Percentiles rank a stretch among this genome's conserved stretches.
Evolutionary conservation across 768 basidiomycete genomes (phyloP).

Genomic region (Chalciporus sphaerocephalus): DNA sequence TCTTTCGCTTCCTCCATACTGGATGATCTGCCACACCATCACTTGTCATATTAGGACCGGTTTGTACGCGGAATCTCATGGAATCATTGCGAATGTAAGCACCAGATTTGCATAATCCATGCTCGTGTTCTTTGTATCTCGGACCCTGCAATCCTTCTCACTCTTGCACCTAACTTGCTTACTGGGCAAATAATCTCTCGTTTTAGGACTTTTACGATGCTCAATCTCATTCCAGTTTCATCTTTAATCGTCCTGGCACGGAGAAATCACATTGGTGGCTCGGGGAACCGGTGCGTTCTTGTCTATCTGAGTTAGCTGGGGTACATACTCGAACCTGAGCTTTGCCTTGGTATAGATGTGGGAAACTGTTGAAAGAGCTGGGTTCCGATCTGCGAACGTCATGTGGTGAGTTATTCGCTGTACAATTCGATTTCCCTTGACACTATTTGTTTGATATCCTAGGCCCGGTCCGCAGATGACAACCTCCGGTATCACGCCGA

Average conservation of each 20-base stretch:
- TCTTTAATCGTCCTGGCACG: conserved; percentile 55
- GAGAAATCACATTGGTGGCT: conserved; percentile 75
- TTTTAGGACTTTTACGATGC: conserved; percentile 87
- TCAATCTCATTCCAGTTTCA: conserved; percentile 50
- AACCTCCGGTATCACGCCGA: conserved; percentile 8
- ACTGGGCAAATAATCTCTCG: neutral
- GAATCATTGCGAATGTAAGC: conserved; percentile 78
- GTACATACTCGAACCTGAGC: neutral
- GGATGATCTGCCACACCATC: neutral
- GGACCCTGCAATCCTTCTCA: neutral
- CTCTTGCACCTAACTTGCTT: neutral
- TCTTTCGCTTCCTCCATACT: neutral
- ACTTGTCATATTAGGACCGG: conserved; percentile 58
- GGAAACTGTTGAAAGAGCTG: conserved; percentile 78
- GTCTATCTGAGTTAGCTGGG: neutral
- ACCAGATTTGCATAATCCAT: neutral
- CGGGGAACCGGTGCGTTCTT: conserved; percentile 69
- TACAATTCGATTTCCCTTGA: neutral
- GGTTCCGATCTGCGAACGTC: conserved; percentile 69
- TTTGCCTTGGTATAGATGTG: conserved; percentile 55
- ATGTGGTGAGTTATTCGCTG: conserved; percentile 65
- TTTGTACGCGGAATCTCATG: conserved; percentile 80
- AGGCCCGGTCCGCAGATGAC: conserved; percentile 16
- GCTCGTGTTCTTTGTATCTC: neutral
- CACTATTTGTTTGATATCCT: neutral